Base-by-base conservation (phyloP, 257 asterid species). In the Avicennia marina region DNA sequence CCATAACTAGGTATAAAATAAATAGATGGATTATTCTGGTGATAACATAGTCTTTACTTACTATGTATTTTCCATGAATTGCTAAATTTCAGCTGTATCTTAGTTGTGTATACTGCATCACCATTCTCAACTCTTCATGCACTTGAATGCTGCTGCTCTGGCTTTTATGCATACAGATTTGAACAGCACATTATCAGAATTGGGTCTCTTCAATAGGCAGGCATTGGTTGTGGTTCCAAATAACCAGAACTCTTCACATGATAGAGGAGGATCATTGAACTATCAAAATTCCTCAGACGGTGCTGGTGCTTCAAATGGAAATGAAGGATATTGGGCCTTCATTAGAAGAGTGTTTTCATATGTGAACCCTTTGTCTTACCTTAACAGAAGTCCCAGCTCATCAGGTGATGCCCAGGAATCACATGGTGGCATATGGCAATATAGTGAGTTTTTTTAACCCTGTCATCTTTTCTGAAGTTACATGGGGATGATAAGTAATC, bases 321-420 rank as follows among this genome's bases (percentile, higher is more conserved):
- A 69, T 60, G 93, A 79, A 65, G 95, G 98, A 50, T 83, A 91
- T 48, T 85, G 95, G 87, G 85, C 71, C 17, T 73, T 66, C n/a
- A 7, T 76, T 60, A 83, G 73, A 73, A 82, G 79, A 61, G 64
- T 86, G 54, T 19, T 91, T 48, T 88, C 90, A 31, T 88, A 88
- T 41, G 73, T 77, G 60, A 88, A 88, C 72, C 86, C 96, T 16
- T 69, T 91, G 48, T 91, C 96, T 15, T 88, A 88, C 66, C 72
- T 85, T 63, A 43, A 73, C 67, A 76, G 85, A 61, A 60, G 71
- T 43, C 63, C 77, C 64, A 60, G 59, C 61, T 61, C 90, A 16
- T 24, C 77, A 19, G 70, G 63, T 72, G 56, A 72, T 41, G 53
- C 69, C 34, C 80, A 70, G 72, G 89, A 78, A 62, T 59, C 90